Evolutionary conservation across 257 asterid genomes (phyloP).

Genomic region (Forsythia suspensa): DNA sequence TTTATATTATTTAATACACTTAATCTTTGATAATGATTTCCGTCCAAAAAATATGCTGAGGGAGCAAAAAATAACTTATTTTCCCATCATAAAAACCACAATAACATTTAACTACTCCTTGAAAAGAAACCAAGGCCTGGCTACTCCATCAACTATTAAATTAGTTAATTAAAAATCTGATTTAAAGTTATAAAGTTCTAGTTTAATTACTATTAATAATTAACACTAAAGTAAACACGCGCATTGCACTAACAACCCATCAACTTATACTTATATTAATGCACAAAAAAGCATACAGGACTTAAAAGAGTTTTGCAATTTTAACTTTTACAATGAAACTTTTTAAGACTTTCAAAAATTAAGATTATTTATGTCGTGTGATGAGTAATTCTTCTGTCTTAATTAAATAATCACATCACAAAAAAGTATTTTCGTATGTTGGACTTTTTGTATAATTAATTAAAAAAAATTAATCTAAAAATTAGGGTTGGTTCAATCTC

Average conservation of each 20-base stretch:
- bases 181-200: not conserved
- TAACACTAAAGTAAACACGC: not conserved
- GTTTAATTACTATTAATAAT: not conserved
- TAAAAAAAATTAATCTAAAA: conserved; percentile 1
- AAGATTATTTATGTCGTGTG: no score
- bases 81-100: not conserved
- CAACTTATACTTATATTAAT: not conserved
- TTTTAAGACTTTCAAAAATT: no score
- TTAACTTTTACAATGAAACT: no score
- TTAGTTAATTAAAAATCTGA: not conserved
- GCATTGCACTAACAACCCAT: not conserved
- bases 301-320: not conserved
- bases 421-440: not conserved
- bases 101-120: not conserved
- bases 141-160: not conserved
- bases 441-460: not conserved
- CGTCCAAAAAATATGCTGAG: no score
- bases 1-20: no score
- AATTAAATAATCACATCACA: not conserved
- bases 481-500: conserved; percentile 24
- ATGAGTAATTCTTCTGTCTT: no score
- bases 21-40: no score
- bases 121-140: not conserved
- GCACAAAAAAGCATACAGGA: no score
- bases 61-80: not conserved